Conservation (phyloP, 768 basidiomycete species). For the Hygrophorus pudorinus region DNA sequence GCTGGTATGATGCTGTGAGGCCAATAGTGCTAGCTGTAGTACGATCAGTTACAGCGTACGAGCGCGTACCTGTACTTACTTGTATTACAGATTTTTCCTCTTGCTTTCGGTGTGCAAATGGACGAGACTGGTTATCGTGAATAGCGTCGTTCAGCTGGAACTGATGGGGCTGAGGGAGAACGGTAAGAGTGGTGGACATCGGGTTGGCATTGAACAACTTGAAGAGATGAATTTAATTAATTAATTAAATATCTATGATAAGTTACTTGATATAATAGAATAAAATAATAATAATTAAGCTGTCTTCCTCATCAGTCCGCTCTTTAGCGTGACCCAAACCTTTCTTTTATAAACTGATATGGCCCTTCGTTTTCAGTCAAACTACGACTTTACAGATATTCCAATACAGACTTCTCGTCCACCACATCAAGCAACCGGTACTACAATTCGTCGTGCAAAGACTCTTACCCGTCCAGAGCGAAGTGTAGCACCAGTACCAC, state of each 20-base stretch:
- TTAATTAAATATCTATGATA: too few species aligned
- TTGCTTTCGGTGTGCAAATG: too few species aligned
- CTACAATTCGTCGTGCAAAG: conserved; percentile 80
- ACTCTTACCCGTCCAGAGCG: conserved; percentile 96
- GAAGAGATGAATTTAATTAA: too few species aligned
- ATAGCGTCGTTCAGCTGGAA: too few species aligned
- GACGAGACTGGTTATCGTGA: too few species aligned
- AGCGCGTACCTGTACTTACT: background rate
- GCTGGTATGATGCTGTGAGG: conserved; percentile 67
- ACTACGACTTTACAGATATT: conserved; percentile 48
- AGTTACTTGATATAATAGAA: too few species aligned
- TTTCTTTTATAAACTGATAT: too few species aligned
- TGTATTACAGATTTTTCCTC: conserved; percentile 4
- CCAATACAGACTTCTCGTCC: conserved; percentile 49
- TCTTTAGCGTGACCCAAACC: too few species aligned
- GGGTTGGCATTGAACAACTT: too few species aligned
- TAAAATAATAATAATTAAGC: background rate
- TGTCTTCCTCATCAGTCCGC: background rate
- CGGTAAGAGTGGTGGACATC: too few species aligned
- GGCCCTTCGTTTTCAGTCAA: conserved; percentile 42
- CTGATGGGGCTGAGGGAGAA: too few species aligned
- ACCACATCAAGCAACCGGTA: conserved; percentile 37
- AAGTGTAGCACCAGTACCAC: conserved; percentile 84
- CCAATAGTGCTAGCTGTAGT: conserved; percentile 41
- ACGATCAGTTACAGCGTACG: background rate